These are phyloP conservation scores for Cercospora berteroae DNA, from an alignment of 2,329 filamentous ascomycete species.

Conservation along the genomic window DNA sequence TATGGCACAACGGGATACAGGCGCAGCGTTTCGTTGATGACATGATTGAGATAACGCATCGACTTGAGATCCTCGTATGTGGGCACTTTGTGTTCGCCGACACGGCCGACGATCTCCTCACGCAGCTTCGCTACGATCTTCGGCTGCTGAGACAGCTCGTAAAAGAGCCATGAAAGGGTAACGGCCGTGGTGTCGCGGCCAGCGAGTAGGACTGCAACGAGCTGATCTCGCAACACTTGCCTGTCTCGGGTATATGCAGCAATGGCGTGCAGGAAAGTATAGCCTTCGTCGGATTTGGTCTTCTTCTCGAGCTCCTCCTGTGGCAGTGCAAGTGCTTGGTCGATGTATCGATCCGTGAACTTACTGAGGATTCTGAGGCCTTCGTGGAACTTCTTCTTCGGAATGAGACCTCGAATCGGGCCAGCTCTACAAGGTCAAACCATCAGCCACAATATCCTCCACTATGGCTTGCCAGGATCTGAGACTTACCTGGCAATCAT, in stretches of 20 bases:
- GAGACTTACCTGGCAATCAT: slow-evolving; percentile 54
- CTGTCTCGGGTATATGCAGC: slow-evolving; percentile 70
- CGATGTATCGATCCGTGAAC: slow-evolving; percentile 77
- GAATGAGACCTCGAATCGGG: slow-evolving; percentile 62
- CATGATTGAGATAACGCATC: slow-evolving; percentile 72
- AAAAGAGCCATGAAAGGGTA: slow-evolving; percentile 77
- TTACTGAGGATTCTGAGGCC: slow-evolving; percentile 68
- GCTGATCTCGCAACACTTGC: slow-evolving; percentile 75
- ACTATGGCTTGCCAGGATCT: neutral
- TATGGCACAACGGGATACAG: slow-evolving; percentile 52
- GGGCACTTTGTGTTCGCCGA: slow-evolving; percentile 60
- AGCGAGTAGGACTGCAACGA: slow-evolving; percentile 78
- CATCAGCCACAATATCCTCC: neutral
- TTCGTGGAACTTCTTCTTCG: slow-evolving; percentile 61
- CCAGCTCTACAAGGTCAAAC: slow-evolving; percentile 44
- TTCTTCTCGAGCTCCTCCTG: slow-evolving; percentile 71
- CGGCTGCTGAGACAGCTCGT: slow-evolving; percentile 74
- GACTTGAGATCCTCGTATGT: slow-evolving; percentile 80
- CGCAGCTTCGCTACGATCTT: slow-evolving; percentile 66
- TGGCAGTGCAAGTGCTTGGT: slow-evolving; percentile 66
- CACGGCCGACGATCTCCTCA: slow-evolving; percentile 64
- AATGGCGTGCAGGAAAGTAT: slow-evolving; percentile 85
- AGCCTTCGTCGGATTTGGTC: slow-evolving; percentile 67
- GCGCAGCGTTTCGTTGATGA: slow-evolving; percentile 46
- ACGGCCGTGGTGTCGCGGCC: slow-evolving; percentile 84